Evolutionary conservation across 148 eudicot species (phyloP).

Genomic region (Silene uniflora): DNA sequence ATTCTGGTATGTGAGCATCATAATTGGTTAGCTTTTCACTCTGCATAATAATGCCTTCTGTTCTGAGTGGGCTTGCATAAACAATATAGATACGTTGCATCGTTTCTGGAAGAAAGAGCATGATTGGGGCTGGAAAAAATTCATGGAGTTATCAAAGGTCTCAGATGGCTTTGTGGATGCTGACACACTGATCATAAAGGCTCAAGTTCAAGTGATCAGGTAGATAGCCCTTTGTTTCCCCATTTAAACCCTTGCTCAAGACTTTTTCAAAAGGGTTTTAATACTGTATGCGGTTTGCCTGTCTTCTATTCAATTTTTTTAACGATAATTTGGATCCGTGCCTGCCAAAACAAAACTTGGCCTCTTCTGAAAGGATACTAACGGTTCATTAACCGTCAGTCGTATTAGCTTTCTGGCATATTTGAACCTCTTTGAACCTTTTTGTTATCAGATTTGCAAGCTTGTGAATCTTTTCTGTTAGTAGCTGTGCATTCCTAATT

Average conservation of each 20-base stretch:
- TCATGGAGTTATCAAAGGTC: conserved; percentile 86
- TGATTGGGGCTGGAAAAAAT: conserved; percentile 99
- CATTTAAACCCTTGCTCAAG: background rate
- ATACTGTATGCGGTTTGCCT: background rate
- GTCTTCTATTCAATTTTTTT: background rate
- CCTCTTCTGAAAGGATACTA: too few relatives aligned
- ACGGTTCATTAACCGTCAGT: too few relatives aligned
- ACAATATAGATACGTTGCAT: conserved; percentile 67
- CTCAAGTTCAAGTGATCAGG: conserved; percentile 96
- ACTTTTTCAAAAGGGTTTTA: background rate
- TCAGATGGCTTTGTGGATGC: conserved; percentile 79
- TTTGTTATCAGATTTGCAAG: background rate
- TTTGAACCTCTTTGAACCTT: background rate
- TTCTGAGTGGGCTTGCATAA: conserved; percentile 12
- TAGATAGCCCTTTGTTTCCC: conserved; percentile 22
- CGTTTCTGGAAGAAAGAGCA: conserved; percentile 97
- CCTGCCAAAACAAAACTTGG: too few relatives aligned
- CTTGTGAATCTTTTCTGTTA: background rate
- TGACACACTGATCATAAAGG: conserved; percentile 74
- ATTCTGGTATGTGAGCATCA: conserved; percentile 54
- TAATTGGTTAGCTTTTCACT: background rate
- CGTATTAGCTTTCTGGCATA: background rate
- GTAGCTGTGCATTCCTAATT: background rate
- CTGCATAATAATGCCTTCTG: background rate
- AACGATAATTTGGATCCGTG: too few relatives aligned